Percentiles rank a stretch among this genome's conserved stretches.
phyloP scores from a whole-genome alignment of 208 protist species.

The Trypanosoma boissoni region DNA sequence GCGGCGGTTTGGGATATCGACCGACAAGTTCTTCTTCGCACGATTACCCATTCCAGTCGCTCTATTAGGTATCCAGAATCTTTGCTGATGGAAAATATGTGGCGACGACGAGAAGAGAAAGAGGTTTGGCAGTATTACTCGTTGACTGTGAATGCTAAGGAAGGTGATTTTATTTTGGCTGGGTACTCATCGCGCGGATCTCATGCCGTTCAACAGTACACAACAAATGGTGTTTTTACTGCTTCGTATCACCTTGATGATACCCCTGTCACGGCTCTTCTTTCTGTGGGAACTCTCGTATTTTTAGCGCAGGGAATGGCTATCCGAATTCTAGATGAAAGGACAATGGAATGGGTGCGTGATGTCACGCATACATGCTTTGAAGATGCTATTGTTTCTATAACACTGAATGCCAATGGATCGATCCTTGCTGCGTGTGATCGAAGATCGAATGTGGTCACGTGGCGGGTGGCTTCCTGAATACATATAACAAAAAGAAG shows the following conservation, averaged over 20 bases:
- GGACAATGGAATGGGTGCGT: conserved; percentile 19
- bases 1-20: conserved; percentile 28
- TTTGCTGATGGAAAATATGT: conserved; percentile 6
- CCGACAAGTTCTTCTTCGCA: conserved; percentile 25
- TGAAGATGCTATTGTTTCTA: conserved; percentile 27
- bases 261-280: conserved; percentile 20
- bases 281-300: conserved; percentile 26
- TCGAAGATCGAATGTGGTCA: conserved; percentile 22
- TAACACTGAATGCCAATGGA: conserved; percentile 26
- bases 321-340: conserved; percentile 16
- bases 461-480: conserved; percentile 21
- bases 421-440: conserved; percentile 23
- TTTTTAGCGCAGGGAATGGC: conserved; percentile 24
- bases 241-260: conserved; percentile 8
- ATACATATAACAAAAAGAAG: neutral
- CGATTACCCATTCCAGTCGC: conserved; percentile 11
- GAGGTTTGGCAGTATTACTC: conserved; percentile 16
- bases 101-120: neutral
- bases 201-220: conserved; percentile 22
- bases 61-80: conserved; percentile 11
- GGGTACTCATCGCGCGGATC: conserved; percentile 2
- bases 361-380: conserved; percentile 21
- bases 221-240: conserved; percentile 26
- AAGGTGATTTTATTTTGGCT: conserved; percentile 32
- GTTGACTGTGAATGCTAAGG: conserved; percentile 27